Percentiles rank a stretch among this genome's conserved stretches.
phyloP scores from a whole-genome alignment of 257 asterid genomes.

The Ilex aquifolium region DNA sequence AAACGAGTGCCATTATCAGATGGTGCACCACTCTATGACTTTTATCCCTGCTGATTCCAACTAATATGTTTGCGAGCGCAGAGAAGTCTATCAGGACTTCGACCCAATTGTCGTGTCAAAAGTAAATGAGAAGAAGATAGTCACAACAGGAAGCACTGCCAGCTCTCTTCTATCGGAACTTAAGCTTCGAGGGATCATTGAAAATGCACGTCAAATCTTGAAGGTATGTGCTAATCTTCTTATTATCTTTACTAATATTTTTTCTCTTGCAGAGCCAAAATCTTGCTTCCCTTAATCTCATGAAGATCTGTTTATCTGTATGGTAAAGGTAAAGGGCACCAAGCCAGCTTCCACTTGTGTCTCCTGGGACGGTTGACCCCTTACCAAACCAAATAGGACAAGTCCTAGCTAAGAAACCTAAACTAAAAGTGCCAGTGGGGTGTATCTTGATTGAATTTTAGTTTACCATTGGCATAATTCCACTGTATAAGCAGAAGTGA shows the following conservation, averaged over 20 bases:
- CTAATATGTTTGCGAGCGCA: conserved; percentile 28
- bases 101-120: conserved; percentile 85
- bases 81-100: conserved; percentile 81
- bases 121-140: conserved; percentile 79
- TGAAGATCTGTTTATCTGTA: not conserved
- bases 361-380: no score
- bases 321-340: not conserved
- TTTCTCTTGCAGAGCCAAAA: not conserved
- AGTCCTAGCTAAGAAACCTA: no score
- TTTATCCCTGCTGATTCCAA: no score
- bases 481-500: conserved; percentile 1
- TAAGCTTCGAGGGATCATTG: conserved; percentile 77
- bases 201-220: conserved; percentile 89
- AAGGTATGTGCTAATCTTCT: conserved; percentile 36
- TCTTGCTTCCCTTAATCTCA: conserved; percentile 5
- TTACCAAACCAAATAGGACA: no score
- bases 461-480: not conserved
- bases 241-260: not conserved
- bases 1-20: not conserved
- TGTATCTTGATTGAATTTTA: not conserved
- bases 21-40: not conserved
- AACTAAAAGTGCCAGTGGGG: no score
- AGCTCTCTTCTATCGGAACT: conserved; percentile 80
- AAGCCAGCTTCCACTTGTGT: no score
- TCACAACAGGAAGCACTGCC: conserved; percentile 63